phyloP scores from a whole-genome alignment of 768 basidiomycete species.

The Mycena rebaudengoi region DNA sequence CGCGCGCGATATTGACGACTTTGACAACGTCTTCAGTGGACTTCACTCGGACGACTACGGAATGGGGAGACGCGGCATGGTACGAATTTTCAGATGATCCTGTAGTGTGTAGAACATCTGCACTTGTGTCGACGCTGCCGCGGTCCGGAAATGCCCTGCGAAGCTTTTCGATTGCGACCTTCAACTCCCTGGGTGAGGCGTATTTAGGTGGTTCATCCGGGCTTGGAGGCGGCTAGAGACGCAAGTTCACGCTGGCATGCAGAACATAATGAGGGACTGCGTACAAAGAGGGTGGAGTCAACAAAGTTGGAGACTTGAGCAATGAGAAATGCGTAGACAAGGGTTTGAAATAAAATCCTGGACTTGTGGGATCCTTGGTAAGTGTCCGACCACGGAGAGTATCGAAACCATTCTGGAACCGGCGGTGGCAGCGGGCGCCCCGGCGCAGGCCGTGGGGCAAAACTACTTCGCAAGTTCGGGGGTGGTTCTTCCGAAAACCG shows the following conservation, averaged over 20 bases:
- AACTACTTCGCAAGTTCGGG: slow-evolving; percentile 21
- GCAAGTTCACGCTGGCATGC: background rate
- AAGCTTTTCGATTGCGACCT: slow-evolving; percentile 63
- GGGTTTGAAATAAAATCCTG: slow-evolving; percentile 45
- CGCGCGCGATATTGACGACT: slow-evolving; percentile 78
- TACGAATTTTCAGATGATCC: slow-evolving; percentile 79
- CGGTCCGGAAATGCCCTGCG: slow-evolving; percentile 52
- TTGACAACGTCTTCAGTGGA: slow-evolving; percentile 86
- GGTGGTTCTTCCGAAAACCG: slow-evolving; percentile 4
- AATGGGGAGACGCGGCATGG: slow-evolving; percentile 65
- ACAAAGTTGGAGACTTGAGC: slow-evolving; percentile 38
- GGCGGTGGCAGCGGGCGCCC: background rate
- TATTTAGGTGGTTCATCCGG: slow-evolving; percentile 39
- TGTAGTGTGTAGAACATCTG: slow-evolving; percentile 57
- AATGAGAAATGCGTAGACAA: slow-evolving; percentile 46
- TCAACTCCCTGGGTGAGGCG: slow-evolving; percentile 55
- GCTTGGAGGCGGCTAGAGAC: slow-evolving; percentile 3
- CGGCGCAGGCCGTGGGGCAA: background rate
- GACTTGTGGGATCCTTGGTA: slow-evolving; percentile 44
- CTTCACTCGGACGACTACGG: slow-evolving; percentile 61
- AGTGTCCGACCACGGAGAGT: slow-evolving; percentile 51
- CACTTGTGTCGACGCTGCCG: slow-evolving; percentile 60
- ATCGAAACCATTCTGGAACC: slow-evolving; percentile 31
- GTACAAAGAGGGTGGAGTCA: slow-evolving; percentile 38
- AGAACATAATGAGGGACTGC: slow-evolving; percentile 4